Conservation (phyloP, 345 rosid genomes). For the Camelina neglecta region DNA sequence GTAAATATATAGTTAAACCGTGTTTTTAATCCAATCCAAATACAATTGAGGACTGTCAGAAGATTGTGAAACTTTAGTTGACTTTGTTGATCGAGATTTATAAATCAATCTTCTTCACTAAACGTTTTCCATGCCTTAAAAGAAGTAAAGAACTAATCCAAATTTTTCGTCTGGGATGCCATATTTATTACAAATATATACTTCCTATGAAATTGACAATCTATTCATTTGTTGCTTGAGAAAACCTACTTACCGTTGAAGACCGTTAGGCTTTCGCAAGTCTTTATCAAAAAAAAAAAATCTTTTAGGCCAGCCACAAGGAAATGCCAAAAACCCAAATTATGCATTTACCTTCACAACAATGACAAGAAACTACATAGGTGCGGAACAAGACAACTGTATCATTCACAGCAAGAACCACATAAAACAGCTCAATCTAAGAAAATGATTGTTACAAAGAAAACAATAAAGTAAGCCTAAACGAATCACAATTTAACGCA, state of each 20-base stretch:
- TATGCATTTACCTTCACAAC: neutral
- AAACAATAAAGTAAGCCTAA: neutral
- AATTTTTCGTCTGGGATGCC: too few relatives aligned
- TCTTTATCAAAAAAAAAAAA: too few relatives aligned
- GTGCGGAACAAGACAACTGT: conserved; percentile 7
- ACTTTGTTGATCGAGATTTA: too few relatives aligned
- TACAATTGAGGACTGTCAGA: too few relatives aligned
- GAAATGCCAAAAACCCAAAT: conserved; percentile 7
- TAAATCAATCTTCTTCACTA: too few relatives aligned
- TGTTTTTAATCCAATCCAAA: neutral
- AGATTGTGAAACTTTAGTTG: too few relatives aligned
- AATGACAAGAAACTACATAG: conserved; percentile 3
- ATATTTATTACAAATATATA: too few relatives aligned
- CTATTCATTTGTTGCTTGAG: neutral
- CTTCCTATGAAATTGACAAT: too few relatives aligned
- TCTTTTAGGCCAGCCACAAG: neutral
- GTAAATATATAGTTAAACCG: rapidly evolving
- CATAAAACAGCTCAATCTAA: conserved; percentile 1
- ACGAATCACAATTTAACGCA: conserved; percentile 19
- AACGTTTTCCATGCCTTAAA: too few relatives aligned
- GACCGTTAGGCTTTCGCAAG: too few relatives aligned
- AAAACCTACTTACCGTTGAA: neutral
- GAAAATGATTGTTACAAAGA: neutral
- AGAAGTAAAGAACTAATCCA: too few relatives aligned
- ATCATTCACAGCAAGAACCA: conserved; percentile 1